These are phyloP conservation scores for Apophysomyces ossiformis DNA, from an alignment of 371 early-diverging fungal species.

Conservation along the genomic window DNA sequence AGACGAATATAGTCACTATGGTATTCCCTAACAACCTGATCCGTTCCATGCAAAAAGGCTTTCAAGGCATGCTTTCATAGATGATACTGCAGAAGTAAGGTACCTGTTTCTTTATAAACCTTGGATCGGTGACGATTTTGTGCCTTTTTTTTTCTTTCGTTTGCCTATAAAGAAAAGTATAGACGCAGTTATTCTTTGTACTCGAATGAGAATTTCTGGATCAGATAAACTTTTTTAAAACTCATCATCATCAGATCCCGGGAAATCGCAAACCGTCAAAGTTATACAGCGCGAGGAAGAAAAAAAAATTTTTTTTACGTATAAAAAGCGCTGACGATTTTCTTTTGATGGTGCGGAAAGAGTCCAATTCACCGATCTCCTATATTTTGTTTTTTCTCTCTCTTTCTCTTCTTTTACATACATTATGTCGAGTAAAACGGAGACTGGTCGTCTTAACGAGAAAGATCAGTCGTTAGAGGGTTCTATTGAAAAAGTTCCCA, in stretches of 20 bases:
- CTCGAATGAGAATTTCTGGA: slow-evolving; percentile 4
- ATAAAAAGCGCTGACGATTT: background rate
- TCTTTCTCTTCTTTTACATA: too few species aligned
- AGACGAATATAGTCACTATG: background rate
- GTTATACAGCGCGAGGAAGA: background rate
- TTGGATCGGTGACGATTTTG: background rate
- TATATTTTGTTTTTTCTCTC: too few species aligned
- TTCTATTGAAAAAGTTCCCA: background rate
- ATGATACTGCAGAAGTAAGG: background rate
- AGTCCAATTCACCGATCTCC: too few species aligned
- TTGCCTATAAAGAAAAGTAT: background rate
- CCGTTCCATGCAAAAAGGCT: background rate
- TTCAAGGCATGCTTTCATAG: background rate
- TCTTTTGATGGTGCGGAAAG: background rate
- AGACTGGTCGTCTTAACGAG: background rate
- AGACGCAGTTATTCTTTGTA: background rate
- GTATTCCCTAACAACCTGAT: background rate
- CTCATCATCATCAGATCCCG: slow-evolving; percentile 10
- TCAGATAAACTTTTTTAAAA: slow-evolving; percentile 10
- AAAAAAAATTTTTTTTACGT: slow-evolving; percentile 5
- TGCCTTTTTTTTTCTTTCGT: background rate
- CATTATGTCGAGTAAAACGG: background rate
- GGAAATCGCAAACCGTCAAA: slow-evolving; percentile 2
- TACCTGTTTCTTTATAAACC: background rate
- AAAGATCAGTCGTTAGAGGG: background rate